Conservation (phyloP, 225 moss, liverwort and hornwort genomes). For the Bryum argenteum region DNA sequence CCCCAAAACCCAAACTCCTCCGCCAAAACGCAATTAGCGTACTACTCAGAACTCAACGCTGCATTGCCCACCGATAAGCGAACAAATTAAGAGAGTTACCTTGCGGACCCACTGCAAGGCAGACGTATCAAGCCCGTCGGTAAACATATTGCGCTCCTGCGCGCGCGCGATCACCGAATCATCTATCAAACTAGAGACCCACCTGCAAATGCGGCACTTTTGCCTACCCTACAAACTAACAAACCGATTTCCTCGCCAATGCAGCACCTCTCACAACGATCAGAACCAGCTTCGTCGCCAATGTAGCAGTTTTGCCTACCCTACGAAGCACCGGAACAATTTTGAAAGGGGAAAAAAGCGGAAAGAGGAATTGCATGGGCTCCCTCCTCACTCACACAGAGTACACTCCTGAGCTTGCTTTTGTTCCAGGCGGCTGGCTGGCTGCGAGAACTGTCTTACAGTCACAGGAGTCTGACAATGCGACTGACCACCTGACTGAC, state of each 20-base stretch:
- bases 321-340: neutral
- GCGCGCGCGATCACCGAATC: conserved; percentile 24
- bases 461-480: neutral
- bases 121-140: conserved; percentile 89
- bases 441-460: no score
- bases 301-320: neutral
- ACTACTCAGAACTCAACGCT: no score
- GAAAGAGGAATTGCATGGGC: neutral
- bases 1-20: conserved; percentile 1
- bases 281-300: neutral
- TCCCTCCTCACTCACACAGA: neutral
- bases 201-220: neutral
- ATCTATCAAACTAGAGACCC: neutral
- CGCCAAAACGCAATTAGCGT: no score
- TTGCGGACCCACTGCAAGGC: conserved; percentile 86
- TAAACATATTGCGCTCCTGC: conserved; percentile 78
- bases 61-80: neutral
- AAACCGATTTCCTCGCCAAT: neutral
- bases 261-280: no score
- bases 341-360: neutral
- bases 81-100: conserved; percentile 18
- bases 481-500: neutral
- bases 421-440: neutral
- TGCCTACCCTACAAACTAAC: neutral
- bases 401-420: neutral